Conservation (phyloP, 208 protist species). For the Trypanosoma brucei region DNA sequence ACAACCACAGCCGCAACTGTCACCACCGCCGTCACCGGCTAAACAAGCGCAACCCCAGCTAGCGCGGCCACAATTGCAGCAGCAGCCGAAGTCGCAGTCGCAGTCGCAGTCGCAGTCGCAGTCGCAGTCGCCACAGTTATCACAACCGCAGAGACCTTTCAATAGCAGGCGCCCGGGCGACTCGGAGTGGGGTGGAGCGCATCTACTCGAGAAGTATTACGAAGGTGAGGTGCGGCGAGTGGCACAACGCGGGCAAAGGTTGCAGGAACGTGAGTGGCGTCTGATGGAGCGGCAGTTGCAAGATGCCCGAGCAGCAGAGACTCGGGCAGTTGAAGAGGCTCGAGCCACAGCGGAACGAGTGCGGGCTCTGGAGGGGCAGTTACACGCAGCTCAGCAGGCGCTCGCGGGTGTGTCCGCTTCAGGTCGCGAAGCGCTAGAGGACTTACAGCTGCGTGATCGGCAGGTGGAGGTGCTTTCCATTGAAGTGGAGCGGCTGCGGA, state of each 20-base stretch:
- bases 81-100: too few species aligned
- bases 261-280: slow-evolving; percentile 14
- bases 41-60: too few species aligned
- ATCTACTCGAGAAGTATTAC: slow-evolving; percentile 29
- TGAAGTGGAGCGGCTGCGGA: slow-evolving; percentile 15
- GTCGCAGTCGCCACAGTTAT: background rate
- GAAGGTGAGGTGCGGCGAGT: slow-evolving; percentile 24
- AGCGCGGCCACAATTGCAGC: too few species aligned
- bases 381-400: background rate
- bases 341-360: slow-evolving; percentile 3
- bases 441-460: slow-evolving; percentile 13
- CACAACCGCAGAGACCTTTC: background rate
- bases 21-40: too few species aligned
- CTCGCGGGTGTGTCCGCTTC: background rate
- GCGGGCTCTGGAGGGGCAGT: background rate
- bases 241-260: slow-evolving; percentile 12
- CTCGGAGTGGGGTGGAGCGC: slow-evolving; percentile 9
- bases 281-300: slow-evolving; percentile 11
- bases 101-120: too few species aligned
- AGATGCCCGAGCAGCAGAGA: background rate
- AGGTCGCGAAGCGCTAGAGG: slow-evolving; percentile 12
- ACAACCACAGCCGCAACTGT: too few species aligned
- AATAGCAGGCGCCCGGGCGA: background rate
- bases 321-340: slow-evolving; percentile 10
- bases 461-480: slow-evolving; percentile 25